Percentiles rank a stretch among this genome's conserved stretches.
Conservation (phyloP, 2,329 filamentous ascomycete genomes). For the Trichoderma sp. region DNA sequence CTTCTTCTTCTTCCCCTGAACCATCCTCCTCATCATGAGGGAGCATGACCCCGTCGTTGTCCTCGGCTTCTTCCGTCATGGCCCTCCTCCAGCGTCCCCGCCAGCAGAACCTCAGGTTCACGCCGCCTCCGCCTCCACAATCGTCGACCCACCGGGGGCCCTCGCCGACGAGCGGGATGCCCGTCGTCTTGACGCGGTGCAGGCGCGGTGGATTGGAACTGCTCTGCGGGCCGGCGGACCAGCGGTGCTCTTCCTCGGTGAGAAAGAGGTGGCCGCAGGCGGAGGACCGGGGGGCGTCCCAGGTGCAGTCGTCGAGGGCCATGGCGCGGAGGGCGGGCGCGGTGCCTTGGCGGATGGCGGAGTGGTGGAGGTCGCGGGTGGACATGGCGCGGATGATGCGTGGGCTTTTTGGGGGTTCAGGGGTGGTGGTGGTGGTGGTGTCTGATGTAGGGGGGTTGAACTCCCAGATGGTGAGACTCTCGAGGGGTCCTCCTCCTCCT, state of each 20-base stretch:
- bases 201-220: slow-evolving; percentile 45
- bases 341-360: slow-evolving; percentile 55
- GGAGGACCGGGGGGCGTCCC: slow-evolving; percentile 40
- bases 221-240: slow-evolving; percentile 51
- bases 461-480: slow-evolving; percentile 62
- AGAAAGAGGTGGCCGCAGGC: slow-evolving; percentile 52
- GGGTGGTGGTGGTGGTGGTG: slow-evolving; percentile 17
- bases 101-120: slow-evolving; percentile 47
- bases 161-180: slow-evolving; percentile 53
- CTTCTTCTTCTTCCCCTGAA: no score
- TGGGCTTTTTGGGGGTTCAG: slow-evolving; percentile 40
- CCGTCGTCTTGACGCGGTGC: slow-evolving; percentile 53
- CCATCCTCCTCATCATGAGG: background rate
- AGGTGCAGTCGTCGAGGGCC: slow-evolving; percentile 49
- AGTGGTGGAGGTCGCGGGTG: slow-evolving; percentile 55
- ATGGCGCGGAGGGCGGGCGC: slow-evolving; percentile 54
- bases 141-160: slow-evolving; percentile 55
- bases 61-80: slow-evolving; percentile 1
- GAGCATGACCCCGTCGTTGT: background rate
- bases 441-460: slow-evolving; percentile 50
- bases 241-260: slow-evolving; percentile 58
- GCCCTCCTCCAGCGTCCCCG: slow-evolving; percentile 31
- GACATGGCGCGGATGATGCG: slow-evolving; percentile 52
- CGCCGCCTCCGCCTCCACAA: slow-evolving; percentile 49
- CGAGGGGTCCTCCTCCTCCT: slow-evolving; percentile 46